Percentiles rank a stretch among this genome's conserved stretches.
These are phyloP conservation scores for Colletotrichum gigasporum DNA, from an alignment of 2,329 filamentous ascomycete species.

Conservation along the genomic window DNA sequence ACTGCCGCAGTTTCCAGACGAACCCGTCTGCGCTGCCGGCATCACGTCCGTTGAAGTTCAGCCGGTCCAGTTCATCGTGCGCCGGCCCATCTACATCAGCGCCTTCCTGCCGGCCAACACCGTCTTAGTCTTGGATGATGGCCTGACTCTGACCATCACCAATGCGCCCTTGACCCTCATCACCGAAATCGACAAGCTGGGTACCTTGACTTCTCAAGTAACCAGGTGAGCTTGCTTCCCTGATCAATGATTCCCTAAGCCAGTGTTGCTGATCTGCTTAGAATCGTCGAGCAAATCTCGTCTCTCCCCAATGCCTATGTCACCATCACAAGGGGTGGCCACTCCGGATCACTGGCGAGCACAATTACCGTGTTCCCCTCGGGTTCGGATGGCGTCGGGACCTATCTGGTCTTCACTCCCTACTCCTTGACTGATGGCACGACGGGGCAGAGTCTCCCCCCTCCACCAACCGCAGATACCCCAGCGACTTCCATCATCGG, in stretches of 20 bases:
- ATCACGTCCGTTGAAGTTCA: constrained; percentile 31
- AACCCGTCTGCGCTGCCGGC: constrained; percentile 24
- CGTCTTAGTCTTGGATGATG: constrained; percentile 22
- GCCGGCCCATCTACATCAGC: constrained; percentile 31
- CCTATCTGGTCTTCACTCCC: constrained; percentile 24
- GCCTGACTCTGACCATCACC: constrained; percentile 25
- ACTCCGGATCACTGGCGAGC: constrained; percentile 16
- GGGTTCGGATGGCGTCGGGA: constrained; percentile 11
- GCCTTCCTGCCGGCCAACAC: constrained; percentile 25
- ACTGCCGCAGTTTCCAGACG: constrained; percentile 27
- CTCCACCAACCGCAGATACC: neutral
- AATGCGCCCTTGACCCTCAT: constrained; percentile 25
- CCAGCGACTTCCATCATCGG: constrained; percentile 5
- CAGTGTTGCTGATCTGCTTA: neutral
- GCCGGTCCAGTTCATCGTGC: constrained; percentile 26
- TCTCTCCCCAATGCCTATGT: constrained; percentile 25
- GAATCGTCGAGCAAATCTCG: constrained; percentile 4
- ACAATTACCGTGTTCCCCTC: constrained; percentile 24
- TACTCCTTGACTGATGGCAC: neutral
- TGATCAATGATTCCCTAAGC: accelerated
- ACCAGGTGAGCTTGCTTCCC: constrained; percentile 5
- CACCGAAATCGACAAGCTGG: constrained; percentile 28
- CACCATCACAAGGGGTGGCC: constrained; percentile 20
- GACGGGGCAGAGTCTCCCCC: neutral
- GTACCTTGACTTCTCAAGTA: constrained; percentile 11